Evolutionary conservation across 805 yeast species (phyloP).

Genomic region (Saturnispora diversa): DNA sequence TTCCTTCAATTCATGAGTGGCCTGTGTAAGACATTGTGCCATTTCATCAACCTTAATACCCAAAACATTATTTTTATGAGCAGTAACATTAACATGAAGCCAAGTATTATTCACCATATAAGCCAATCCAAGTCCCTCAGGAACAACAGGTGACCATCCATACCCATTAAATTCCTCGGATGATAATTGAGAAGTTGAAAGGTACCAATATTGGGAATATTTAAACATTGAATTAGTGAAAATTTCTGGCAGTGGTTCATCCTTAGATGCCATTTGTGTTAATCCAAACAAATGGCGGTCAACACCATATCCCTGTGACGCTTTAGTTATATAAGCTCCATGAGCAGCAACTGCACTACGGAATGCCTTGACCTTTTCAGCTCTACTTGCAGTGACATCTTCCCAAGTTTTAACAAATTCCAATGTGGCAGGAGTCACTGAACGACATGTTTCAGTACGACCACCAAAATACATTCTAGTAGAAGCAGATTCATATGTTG

Average conservation of each 20-base stretch:
- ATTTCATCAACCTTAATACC: constrained; percentile 48
- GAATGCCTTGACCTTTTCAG: constrained; percentile 58
- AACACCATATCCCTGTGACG: constrained; percentile 80
- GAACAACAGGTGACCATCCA: constrained; percentile 94
- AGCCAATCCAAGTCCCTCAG: constrained; percentile 89
- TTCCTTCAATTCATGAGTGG: constrained; percentile 75
- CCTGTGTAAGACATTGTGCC: constrained; percentile 60
- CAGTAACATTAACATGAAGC: constrained; percentile 77
- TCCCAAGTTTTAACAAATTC: constrained; percentile 71
- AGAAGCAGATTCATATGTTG: constrained; percentile 94
- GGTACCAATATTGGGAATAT: constrained; percentile 77
- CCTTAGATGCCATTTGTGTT: constrained; percentile 51
- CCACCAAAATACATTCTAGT: constrained; percentile 85
- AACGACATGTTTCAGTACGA: constrained; percentile 88
- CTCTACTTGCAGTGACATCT: constrained; percentile 39
- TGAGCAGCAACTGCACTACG: constrained; percentile 70
- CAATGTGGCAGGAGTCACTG: constrained; percentile 66
- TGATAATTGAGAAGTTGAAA: constrained; percentile 84
- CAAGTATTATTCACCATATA: constrained; percentile 84
- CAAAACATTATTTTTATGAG: constrained; percentile 54
- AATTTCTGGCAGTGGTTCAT: constrained; percentile 52
- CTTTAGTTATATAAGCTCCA: constrained; percentile 61
- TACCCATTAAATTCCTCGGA: constrained; percentile 81
- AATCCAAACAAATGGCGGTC: constrained; percentile 93
- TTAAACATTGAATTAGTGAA: constrained; percentile 68